Percentiles rank a stretch among this genome's conserved stretches.
These are phyloP conservation scores for Protoeuglena noctilucae DNA, from an alignment of 139 green algal species.

Conservation along the genomic window DNA sequence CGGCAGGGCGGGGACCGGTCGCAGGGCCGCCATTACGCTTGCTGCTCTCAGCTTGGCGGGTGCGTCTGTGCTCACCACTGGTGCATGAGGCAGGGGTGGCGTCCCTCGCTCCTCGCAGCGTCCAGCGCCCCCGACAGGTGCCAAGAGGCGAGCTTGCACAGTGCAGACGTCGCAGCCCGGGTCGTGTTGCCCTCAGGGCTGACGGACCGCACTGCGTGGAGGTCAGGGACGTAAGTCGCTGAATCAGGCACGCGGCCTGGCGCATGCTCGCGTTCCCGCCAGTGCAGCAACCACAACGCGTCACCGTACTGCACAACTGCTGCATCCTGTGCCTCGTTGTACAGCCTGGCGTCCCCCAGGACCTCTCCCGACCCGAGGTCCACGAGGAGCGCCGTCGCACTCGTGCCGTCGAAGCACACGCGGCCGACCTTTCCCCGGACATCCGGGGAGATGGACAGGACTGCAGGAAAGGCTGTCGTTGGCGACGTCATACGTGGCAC, in stretches of 20 bases:
- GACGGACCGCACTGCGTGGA: slow-evolving; percentile 38
- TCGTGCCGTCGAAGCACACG: slow-evolving; percentile 75
- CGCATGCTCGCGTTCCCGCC: background rate
- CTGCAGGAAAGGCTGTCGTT: too few relatives aligned
- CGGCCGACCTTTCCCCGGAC: slow-evolving; percentile 9
- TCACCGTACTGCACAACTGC: slow-evolving; percentile 22
- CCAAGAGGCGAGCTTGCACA: slow-evolving; percentile 74
- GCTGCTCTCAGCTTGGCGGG: too few relatives aligned
- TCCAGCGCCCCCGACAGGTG: slow-evolving; percentile 27
- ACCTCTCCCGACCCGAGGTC: slow-evolving; percentile 27
- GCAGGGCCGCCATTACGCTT: too few relatives aligned
- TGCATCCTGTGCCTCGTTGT: slow-evolving; percentile 47
- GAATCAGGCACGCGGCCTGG: background rate
- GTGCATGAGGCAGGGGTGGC: slow-evolving; percentile 39
- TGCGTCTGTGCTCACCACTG: too few relatives aligned
- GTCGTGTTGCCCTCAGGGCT: slow-evolving; percentile 55
- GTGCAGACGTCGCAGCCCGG: slow-evolving; percentile 55
- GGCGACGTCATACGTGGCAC: too few relatives aligned
- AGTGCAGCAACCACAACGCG: slow-evolving; percentile 3
- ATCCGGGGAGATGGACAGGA: too few relatives aligned
- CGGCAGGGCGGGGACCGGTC: too few relatives aligned
- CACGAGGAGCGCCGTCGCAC: slow-evolving; percentile 64
- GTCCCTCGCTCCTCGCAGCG: slow-evolving; percentile 5
- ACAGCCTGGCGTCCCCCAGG: slow-evolving; percentile 48
- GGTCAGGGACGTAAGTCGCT: too few relatives aligned